Evolutionary conservation across 2,329 filamentous ascomycete genomes (phyloP), one percentile per base, ranked within the genome.

Genomic region (Ophiostoma piceae): DNA sequence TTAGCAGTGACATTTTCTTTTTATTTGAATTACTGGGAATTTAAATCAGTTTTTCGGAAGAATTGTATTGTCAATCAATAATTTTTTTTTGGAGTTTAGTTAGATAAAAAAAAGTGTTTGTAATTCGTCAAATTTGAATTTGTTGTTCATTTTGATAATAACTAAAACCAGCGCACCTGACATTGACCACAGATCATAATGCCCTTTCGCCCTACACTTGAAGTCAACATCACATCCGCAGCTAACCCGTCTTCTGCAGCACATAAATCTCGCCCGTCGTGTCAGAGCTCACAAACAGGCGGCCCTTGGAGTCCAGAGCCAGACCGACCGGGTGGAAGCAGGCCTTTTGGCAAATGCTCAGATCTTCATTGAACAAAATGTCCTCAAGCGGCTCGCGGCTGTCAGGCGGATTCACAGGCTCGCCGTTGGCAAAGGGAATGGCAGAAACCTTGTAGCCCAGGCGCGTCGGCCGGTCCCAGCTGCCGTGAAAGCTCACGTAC

Each of bases 401-500:
- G 47, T 51, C n/a, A 1, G 47, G 16, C 47, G 47, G 16, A 22
- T 51, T 6, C 47, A 51, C 19, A 19, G 47, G 47, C 47, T 4
- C 47, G 16, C 47, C 47, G 5, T 51, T 51, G 47, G 47, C 47
- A 51, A 51, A 51, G 90, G 69, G 80, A 43, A 85, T 71, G 16
- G 75, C 73, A 8, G 79, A 77, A 66, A 86, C 76, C 70, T 78
- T 79, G 77, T 86, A 86, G 47, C 84, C 84, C 0, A 79, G 77
- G 1, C 82, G 80, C 14, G 77, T 74, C 7, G 79, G 75, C 37
- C 80, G 79, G 74, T 83, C 78, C 80, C 90, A 92, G 77, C 86
- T 89, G 16, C 90, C 90, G 77, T 92, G 90, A 78, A 92, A 91
- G 0, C 87, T 82, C 22, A 93, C 80, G 79, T 86, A 92, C 0